phyloP scores from a whole-genome alignment of 495 filamentous ascomycete species.

The Talaromyces ruber region DNA sequence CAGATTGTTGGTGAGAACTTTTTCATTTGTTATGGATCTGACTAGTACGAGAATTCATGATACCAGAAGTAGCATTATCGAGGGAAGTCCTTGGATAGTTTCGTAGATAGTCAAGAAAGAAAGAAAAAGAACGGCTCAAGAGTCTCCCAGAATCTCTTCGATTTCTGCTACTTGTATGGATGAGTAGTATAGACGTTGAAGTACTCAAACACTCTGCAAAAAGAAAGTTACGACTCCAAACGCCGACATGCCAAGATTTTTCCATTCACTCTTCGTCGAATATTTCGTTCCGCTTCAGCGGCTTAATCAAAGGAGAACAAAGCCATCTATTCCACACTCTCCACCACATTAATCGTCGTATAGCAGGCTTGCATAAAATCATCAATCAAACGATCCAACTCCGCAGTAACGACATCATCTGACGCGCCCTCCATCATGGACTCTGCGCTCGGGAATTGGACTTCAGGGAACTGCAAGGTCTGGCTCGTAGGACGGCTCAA shows the following conservation, averaged over 20 bases:
- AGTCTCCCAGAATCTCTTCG: too few relatives aligned
- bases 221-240: neutral
- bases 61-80: neutral
- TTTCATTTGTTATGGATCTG: too few relatives aligned
- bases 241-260: neutral
- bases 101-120: neutral
- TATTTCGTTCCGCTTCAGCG: neutral
- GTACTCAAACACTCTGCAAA: too few relatives aligned
- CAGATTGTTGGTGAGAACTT: neutral
- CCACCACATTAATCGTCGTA: constrained; percentile 3
- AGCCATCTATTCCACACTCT: neutral
- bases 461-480: constrained; percentile 12
- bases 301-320: neutral
- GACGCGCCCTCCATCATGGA: constrained; percentile 25
- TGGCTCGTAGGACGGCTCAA: neutral
- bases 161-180: too few relatives aligned
- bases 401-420: constrained; percentile 21
- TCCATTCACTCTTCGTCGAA: neutral
- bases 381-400: constrained; percentile 30
- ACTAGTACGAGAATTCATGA: neutral
- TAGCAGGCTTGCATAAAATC: constrained; percentile 26
- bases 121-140: too few relatives aligned
- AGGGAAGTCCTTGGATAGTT: neutral
- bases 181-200: too few relatives aligned
- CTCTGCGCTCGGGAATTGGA: constrained; percentile 25